Percentiles rank a stretch among this genome's conserved stretches.
Conservation (phyloP, 805 yeast species). For the Kodamaea lidongshanica region DNA sequence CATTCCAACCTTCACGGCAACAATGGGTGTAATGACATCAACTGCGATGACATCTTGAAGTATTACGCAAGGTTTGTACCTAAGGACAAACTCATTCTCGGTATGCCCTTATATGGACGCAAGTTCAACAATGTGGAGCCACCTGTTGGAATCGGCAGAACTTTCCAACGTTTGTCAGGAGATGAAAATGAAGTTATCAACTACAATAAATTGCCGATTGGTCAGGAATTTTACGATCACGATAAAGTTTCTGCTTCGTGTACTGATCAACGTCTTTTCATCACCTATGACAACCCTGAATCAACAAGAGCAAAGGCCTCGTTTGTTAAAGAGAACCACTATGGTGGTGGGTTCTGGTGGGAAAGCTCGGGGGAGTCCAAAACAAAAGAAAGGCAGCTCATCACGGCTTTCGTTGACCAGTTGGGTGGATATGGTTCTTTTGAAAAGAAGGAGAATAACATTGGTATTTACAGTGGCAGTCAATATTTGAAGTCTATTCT, state of each 20-base stretch:
- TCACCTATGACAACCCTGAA: conserved; percentile 59
- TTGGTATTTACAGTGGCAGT: conserved; percentile 12
- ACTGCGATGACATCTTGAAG: conserved; percentile 44
- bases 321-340: conserved; percentile 40
- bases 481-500: conserved; percentile 9
- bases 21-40: conserved; percentile 35
- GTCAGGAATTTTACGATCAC: conserved; percentile 48
- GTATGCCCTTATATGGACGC: conserved; percentile 84
- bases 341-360: conserved; percentile 96
- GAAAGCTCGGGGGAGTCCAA: conserved; percentile 72
- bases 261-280: conserved; percentile 11
- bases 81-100: conserved; percentile 56
- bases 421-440: conserved; percentile 19
- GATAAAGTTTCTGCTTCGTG: conserved; percentile 39
- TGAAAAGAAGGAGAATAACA: conserved; percentile 13
- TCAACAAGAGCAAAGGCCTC: conserved; percentile 53
- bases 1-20: conserved; percentile 61
- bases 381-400: conserved; percentile 31
- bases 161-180: conserved; percentile 24
- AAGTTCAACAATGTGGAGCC: conserved; percentile 21
- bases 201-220: conserved; percentile 49
- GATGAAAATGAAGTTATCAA: conserved; percentile 38
- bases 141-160: conserved; percentile 36
- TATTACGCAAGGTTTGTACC: conserved; percentile 35
- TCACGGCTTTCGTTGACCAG: conserved; percentile 41